Evolutionary conservation across 129 eudicot species (phyloP).

Genomic region (Helianthus tuberosus): DNA sequence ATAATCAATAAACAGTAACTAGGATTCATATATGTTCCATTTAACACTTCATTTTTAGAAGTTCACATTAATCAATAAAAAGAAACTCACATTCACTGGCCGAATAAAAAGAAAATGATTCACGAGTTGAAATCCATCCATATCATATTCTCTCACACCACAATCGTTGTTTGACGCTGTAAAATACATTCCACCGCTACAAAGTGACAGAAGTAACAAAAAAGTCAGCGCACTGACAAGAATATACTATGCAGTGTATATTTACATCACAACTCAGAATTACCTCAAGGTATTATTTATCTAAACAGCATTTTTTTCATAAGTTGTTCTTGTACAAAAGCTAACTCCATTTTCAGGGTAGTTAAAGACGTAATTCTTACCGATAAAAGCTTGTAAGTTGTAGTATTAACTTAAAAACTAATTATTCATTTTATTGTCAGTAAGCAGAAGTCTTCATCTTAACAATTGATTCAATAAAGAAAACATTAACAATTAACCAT

Average conservation of each 20-base stretch:
- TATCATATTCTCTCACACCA: conserved; percentile 83
- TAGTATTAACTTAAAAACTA: not conserved
- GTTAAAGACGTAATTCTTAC: no score
- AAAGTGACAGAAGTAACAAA: not conserved
- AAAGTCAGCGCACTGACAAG: not conserved
- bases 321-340: conserved; percentile 72
- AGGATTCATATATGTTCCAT: no score
- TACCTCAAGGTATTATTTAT: conserved; percentile 63
- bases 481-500: no score
- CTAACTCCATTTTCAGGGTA: conserved; percentile 45
- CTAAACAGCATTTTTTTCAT: conserved; percentile 84
- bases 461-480: not conserved
- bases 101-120: conserved; percentile 74
- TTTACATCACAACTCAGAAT: not conserved
- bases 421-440: not conserved
- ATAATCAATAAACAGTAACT: no score
- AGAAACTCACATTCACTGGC: conserved; percentile 29
- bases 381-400: no score
- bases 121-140: conserved; percentile 74
- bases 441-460: not conserved
- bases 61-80: no score
- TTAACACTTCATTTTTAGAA: no score
- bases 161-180: conserved; percentile 78
- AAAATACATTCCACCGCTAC: conserved; percentile 66
- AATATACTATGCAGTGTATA: not conserved